These are phyloP conservation scores for Colletotrichum paranaense DNA, from an alignment of 2,329 filamentous ascomycete genomes.

Conservation along the genomic window DNA sequence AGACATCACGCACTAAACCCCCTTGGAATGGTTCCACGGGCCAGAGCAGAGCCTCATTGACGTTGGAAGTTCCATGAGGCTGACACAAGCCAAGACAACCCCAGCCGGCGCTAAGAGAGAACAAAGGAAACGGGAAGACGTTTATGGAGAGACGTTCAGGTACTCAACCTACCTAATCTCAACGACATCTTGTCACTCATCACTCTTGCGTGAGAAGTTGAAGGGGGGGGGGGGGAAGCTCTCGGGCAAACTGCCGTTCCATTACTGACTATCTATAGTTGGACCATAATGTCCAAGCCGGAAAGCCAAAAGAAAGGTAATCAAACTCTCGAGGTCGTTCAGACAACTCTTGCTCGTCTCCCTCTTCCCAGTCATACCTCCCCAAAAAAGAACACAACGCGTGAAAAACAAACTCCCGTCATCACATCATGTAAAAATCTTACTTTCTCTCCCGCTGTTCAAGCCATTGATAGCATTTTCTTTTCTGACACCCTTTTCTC, in stretches of 20 bases:
- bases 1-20: not conserved
- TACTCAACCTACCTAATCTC: not conserved
- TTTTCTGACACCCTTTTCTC: not conserved
- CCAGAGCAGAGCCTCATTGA: constrained; percentile 20
- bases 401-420: not conserved
- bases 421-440: constrained; percentile 2
- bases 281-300: constrained; percentile 1
- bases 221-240: too few relatives aligned
- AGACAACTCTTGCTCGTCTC: not conserved
- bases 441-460: not conserved
- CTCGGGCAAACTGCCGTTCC: constrained; percentile 21
- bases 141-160: too few relatives aligned
- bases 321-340: not conserved
- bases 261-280: constrained; percentile 24
- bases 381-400: not conserved
- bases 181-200: not conserved
- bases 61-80: constrained; percentile 2
- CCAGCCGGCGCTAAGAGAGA: not conserved
- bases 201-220: not conserved
- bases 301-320: not conserved
- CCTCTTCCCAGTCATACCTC: not conserved
- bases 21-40: not conserved
- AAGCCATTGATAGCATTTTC: not conserved
- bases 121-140: not conserved
- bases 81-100: not conserved